Percentiles rank a stretch among this genome's conserved stretches.
These are phyloP conservation scores for Pseudogymnoascus sp. DNA, from an alignment of 2,329 filamentous ascomycete species.

Conservation along the genomic window DNA sequence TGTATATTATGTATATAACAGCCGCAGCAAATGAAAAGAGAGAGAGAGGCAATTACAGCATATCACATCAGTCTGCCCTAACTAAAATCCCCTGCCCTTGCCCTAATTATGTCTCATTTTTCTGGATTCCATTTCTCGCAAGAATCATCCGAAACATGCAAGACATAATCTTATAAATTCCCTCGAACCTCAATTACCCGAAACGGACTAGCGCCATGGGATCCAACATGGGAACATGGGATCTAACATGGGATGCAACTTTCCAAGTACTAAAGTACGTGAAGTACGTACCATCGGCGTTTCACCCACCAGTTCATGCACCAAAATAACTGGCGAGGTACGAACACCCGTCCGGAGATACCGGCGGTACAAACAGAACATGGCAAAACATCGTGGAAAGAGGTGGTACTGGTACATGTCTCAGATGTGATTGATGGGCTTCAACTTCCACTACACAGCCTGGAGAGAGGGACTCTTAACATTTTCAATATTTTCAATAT, in stretches of 20 bases:
- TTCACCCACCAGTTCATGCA: constrained; percentile 2
- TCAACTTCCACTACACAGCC: background rate
- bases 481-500: background rate
- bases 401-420: background rate
- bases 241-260: background rate
- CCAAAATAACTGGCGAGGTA: background rate
- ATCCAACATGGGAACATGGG: background rate
- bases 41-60: background rate
- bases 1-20: background rate
- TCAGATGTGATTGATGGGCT: background rate
- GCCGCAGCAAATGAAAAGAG: background rate
- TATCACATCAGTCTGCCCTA: background rate
- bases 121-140: background rate
- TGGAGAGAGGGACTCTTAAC: background rate
- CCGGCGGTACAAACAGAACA: background rate
- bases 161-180: background rate
- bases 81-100: background rate
- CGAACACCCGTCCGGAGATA: background rate
- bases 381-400: background rate
- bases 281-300: background rate
- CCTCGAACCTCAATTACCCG: background rate
- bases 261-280: background rate
- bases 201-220: background rate
- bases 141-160: background rate
- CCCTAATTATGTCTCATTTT: background rate